Conservation (phyloP, 73 alveolate genomes). For the Paramecium pentaurelia region DNA sequence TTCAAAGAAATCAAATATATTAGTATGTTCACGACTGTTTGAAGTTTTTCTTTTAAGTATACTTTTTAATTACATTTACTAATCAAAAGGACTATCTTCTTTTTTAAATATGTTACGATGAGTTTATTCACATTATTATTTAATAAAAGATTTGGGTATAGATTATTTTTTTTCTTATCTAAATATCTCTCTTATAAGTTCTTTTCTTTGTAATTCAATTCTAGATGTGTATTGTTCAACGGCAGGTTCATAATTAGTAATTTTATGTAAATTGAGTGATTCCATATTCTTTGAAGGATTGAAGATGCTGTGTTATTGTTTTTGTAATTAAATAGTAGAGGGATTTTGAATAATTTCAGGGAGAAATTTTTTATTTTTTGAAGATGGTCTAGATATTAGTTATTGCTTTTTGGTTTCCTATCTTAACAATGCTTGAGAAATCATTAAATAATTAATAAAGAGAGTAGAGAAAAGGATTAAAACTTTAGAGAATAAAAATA, state of each 20-base stretch:
- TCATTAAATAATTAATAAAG: background rate
- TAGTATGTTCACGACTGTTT: conserved; percentile 24
- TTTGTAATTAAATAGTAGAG: background rate
- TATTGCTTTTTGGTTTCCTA: background rate
- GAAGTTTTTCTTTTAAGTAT: conserved; percentile 25
- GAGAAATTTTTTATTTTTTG: background rate
- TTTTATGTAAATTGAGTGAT: background rate
- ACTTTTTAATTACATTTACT: background rate
- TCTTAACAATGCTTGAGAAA: background rate
- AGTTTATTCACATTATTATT: background rate
- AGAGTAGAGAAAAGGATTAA: background rate
- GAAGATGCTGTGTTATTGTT: background rate
- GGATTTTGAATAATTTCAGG: conserved; percentile 7
- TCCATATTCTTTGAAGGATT: background rate
- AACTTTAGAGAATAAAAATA: background rate
- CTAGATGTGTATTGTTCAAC: background rate
- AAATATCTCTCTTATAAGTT: background rate
- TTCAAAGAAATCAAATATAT: conserved; percentile 17
- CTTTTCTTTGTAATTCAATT: background rate
- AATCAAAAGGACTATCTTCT: background rate
- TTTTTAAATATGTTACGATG: background rate
- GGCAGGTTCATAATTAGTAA: background rate
- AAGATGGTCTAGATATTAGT: background rate
- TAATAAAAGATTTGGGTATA: background rate
- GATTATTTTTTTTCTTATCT: background rate